Evolutionary conservation across 257 asterid species (phyloP).

Genomic region (Linaria vulgaris): DNA sequence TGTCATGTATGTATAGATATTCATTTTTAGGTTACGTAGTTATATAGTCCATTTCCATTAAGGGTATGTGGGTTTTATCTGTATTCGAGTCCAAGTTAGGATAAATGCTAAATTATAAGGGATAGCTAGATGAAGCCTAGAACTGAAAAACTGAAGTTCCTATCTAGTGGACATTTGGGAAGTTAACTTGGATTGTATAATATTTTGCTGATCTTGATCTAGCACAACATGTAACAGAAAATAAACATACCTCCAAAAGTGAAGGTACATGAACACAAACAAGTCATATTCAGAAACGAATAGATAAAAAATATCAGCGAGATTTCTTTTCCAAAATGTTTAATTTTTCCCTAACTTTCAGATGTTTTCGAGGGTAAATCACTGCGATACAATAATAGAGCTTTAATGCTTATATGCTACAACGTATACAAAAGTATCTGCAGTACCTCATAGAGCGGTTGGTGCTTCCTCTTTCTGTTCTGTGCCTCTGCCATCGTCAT

Average conservation of each 20-base stretch:
- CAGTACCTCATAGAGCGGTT: constrained; percentile 34
- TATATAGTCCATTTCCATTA: neutral
- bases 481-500: constrained; percentile 35
- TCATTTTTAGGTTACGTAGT: constrained; percentile 32
- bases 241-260: too few relatives aligned
- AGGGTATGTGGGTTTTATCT: too few relatives aligned
- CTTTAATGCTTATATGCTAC: neutral
- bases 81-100: too few relatives aligned
- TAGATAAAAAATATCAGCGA: neutral
- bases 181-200: too few relatives aligned
- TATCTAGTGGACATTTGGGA: too few relatives aligned
- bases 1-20: constrained; percentile 49
- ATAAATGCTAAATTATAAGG: too few relatives aligned
- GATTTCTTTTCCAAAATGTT: neutral
- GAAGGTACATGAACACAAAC: too few relatives aligned
- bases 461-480: constrained; percentile 56
- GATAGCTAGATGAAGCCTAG: too few relatives aligned
- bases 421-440: constrained; percentile 1
- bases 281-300: neutral
- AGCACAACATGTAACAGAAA: too few relatives aligned
- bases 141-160: too few relatives aligned
- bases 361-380: neutral
- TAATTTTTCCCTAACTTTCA: neutral
- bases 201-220: too few relatives aligned
- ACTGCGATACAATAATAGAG: constrained; percentile 17